Percentiles rank a stretch among this genome's conserved stretches.
These are phyloP conservation scores for Citrus trifoliata DNA, from an alignment of 345 rosid genomes.

Conservation along the genomic window DNA sequence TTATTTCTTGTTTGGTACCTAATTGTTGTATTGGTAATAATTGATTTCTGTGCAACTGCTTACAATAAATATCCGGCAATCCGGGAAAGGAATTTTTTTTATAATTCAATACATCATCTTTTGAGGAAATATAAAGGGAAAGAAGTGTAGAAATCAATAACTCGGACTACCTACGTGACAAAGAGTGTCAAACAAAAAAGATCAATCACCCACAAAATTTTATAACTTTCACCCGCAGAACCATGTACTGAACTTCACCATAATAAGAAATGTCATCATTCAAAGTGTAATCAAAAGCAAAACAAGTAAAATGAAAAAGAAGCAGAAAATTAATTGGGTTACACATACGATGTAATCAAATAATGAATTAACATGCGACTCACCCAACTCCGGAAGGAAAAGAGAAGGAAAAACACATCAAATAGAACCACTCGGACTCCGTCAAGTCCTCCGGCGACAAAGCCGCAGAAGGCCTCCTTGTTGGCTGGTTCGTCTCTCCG, in stretches of 20 bases:
- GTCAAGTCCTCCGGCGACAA: conserved; percentile 95
- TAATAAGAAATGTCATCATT: conserved; percentile 14
- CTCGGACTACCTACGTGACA: conserved; percentile 16
- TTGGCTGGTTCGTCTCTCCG: conserved; percentile 69
- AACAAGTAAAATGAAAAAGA: conserved; percentile 5
- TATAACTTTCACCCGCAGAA: conserved; percentile 18
- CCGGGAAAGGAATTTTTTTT: conserved; percentile 16
- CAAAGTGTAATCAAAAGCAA: not conserved
- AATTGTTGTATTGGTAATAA: conserved; percentile 14
- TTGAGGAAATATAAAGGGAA: not conserved
- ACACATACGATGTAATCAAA: not conserved
- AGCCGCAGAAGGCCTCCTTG: conserved; percentile 73
- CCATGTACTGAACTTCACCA: conserved; percentile 12
- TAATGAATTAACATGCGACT: conserved; percentile 11
- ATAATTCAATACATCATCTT: not conserved
- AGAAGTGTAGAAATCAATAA: not conserved
- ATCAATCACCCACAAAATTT: conserved; percentile 11
- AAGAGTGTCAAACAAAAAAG: conserved; percentile 21
- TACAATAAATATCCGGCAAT: conserved; percentile 12
- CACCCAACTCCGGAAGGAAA: conserved; percentile 84
- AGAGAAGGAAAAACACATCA: conserved; percentile 97
- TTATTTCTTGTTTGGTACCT: conserved; percentile 15
- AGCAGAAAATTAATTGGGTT: not conserved
- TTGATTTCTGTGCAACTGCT: conserved; percentile 18
- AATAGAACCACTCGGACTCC: conserved; percentile 94